Percentiles rank a stretch among this genome's conserved stretches.
Evolutionary conservation across 2,329 filamentous ascomycete genomes (phyloP).

Genomic region (Fusarium sacchari): DNA sequence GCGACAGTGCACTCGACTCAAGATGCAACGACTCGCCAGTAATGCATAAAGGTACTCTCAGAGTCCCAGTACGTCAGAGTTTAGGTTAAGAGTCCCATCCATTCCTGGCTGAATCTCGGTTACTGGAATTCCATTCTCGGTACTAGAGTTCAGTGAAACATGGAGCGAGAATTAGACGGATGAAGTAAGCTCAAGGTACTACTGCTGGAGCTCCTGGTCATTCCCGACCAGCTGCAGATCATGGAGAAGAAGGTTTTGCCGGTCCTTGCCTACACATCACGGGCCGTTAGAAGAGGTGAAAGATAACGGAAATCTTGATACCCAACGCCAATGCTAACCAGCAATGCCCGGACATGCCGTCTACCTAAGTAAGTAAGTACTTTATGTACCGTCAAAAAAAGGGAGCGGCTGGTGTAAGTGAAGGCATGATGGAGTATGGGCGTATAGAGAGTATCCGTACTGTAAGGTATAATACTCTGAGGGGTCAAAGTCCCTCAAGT

Average conservation of each 20-base stretch:
- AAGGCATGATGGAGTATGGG: neutral
- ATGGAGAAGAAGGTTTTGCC: conserved; percentile 32
- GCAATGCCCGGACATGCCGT: conserved; percentile 5
- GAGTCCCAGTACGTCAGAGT: neutral
- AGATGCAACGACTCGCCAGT: conserved; percentile 2
- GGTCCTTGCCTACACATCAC: conserved; percentile 19
- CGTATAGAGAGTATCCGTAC: neutral
- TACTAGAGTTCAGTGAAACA: conserved; percentile 18
- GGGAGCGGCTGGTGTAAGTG: conserved; percentile 9
- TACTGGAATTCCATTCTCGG: neutral
- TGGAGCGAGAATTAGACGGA: conserved; percentile 16
- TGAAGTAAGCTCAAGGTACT: conserved; percentile 8
- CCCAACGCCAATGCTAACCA: conserved; percentile 16
- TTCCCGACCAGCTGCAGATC: conserved; percentile 21
- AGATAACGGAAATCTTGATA: conserved; percentile 38
- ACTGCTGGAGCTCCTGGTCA: neutral
- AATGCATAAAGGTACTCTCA: neutral
- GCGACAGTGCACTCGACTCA: neutral
- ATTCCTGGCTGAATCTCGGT: conserved; percentile 8
- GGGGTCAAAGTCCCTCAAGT: conserved; percentile 17
- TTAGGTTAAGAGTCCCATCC: neutral
- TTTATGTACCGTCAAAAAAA: neutral
- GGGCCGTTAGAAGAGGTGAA: conserved; percentile 38
- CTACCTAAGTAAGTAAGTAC: conserved; percentile 18
- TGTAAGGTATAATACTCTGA: neutral